Evolutionary conservation across 2,329 filamentous ascomycete genomes (phyloP), one percentile per base, ranked within the genome.

Genomic region (Coleophoma cylindrospora): DNA sequence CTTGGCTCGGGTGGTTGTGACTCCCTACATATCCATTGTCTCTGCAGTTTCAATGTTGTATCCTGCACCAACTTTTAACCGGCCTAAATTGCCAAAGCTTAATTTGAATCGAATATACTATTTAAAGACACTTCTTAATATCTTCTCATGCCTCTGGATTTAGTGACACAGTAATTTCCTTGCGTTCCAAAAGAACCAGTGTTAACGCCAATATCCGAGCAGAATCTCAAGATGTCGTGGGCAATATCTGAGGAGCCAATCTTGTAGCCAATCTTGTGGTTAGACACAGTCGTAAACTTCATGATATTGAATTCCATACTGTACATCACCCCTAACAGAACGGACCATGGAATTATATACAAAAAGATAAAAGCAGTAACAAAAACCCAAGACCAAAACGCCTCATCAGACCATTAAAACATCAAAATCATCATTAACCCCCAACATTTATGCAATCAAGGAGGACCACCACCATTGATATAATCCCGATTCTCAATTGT

Each of bases 401-500:
- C 41, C 41, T 13, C 19, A 44, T 32, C 22, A n/a, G 21, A 21
- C 32, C 41, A 44, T 44, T 44, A 44, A 19, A 33, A 15, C 27
- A 32, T 14, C 17, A 27, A 48, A 36, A 48, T 48, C 12, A 7
- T 15, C 41, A 22, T 17, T 27, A 48, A 27, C 27, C 27, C 27
- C 27, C 4, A 27, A 10, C 27, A 27, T 5, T 3, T 5, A 27
- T 27, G 27, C 27, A 10, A 8, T 27, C 9, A 27, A 5, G 27
- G 27, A 27, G 27, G 27, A 27, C 27, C 27, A 27, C 27, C 34
- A 27, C 56, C 59, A 17, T 61, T 58, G 48, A 66, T 67, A 87
- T 88, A 94, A 70, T 94, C 87, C 58, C 76, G 77, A 70, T 94
- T 94, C 70, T 94, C 89, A 55, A 94, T 90, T 48, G 89, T 91